phyloP scores from a whole-genome alignment of 1,139 yeast species.

The Diutina mesorugosa region DNA sequence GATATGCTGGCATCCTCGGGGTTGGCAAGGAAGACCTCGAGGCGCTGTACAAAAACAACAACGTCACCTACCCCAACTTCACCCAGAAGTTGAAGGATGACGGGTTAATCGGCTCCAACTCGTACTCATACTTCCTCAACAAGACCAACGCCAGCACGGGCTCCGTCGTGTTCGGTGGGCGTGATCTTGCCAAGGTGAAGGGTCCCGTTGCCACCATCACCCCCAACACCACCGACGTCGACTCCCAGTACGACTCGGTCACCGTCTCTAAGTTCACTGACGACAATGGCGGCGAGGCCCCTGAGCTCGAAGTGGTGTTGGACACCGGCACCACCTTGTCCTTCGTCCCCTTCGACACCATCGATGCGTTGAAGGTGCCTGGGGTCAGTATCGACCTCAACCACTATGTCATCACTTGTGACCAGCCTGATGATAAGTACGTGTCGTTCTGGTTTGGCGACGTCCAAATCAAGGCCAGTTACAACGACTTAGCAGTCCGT shows the following conservation, averaged over 20 bases:
- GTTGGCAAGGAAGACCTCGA: background rate
- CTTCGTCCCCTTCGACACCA: background rate
- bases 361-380: background rate
- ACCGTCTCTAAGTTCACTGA: background rate
- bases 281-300: background rate
- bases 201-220: background rate
- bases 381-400: background rate
- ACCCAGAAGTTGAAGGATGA: background rate
- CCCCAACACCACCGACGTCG: background rate
- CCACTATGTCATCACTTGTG: background rate
- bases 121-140: background rate
- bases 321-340: constrained; percentile 1
- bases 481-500: background rate
- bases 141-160: background rate
- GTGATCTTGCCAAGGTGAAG: background rate
- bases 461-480: background rate
- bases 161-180: background rate
- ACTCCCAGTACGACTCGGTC: background rate
- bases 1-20: constrained; percentile 5
- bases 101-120: background rate
- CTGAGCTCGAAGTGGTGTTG: background rate
- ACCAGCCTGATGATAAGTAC: background rate
- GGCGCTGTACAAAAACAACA: background rate
- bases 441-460: background rate
- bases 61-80: background rate